phyloP scores from a whole-genome alignment of 345 rosid species.

The Salix purpurea region DNA sequence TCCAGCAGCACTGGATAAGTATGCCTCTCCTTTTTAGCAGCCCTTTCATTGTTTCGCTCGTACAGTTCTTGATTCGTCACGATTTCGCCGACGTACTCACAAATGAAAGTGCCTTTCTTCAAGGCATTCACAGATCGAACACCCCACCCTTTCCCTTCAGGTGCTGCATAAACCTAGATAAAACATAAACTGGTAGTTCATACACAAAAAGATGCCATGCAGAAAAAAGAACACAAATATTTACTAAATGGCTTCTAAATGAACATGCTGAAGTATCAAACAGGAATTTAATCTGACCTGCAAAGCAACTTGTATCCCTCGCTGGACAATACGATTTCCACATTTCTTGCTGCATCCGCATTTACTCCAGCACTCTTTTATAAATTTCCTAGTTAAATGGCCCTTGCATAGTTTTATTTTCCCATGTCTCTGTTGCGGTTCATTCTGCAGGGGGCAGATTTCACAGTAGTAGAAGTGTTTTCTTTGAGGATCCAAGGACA shows the following conservation, averaged over 20 bases:
- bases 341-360: slow-evolving; percentile 24
- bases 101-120: slow-evolving; percentile 17
- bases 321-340: slow-evolving; percentile 15
- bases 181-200: not conserved
- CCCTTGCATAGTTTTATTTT: slow-evolving; percentile 17
- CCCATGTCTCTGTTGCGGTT: not conserved
- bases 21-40: slow-evolving; percentile 17
- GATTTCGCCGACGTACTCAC: slow-evolving; percentile 18
- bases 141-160: slow-evolving; percentile 22
- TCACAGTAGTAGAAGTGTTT: slow-evolving; percentile 26
- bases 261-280: not conserved
- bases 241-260: not conserved
- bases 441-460: slow-evolving; percentile 10
- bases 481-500: slow-evolving; percentile 8
- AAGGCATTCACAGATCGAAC: slow-evolving; percentile 7
- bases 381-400: slow-evolving; percentile 19
- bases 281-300: slow-evolving; percentile 10
- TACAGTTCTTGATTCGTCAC: slow-evolving; percentile 18
- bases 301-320: slow-evolving; percentile 19
- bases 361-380: slow-evolving; percentile 27
- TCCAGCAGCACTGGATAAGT: slow-evolving; percentile 23
- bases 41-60: slow-evolving; percentile 13
- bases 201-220: not conserved
- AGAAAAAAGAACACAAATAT: not conserved
- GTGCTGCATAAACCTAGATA: slow-evolving; percentile 14